These are phyloP conservation scores for Tetracentron sinense DNA, from an alignment of 164 flowering plant species.

Conservation along the genomic window DNA sequence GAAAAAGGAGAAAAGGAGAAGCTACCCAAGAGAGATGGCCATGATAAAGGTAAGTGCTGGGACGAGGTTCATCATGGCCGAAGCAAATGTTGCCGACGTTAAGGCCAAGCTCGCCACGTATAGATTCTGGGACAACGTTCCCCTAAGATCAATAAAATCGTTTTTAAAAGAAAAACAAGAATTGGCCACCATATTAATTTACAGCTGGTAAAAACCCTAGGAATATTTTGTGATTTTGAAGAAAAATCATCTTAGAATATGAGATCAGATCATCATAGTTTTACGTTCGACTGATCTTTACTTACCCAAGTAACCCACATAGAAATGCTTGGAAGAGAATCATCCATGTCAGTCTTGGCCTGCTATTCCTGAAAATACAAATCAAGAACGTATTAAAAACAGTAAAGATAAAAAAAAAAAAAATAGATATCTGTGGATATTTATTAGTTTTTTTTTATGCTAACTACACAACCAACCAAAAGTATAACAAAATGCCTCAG, in stretches of 20 bases:
- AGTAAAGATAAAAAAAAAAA: background rate
- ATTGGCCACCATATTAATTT: no score
- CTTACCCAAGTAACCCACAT: constrained; percentile 65
- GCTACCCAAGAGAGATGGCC: constrained; percentile 42
- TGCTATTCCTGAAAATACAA: constrained; percentile 35
- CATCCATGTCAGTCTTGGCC: constrained; percentile 50
- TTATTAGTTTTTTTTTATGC: no score
- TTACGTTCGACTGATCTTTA: background rate
- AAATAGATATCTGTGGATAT: background rate
- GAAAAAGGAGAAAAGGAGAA: background rate
- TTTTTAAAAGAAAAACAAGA: background rate
- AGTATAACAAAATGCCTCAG: no score
- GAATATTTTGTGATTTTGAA: no score
- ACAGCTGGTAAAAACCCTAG: no score
- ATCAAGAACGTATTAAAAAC: background rate
- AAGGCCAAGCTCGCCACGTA: constrained; percentile 37
- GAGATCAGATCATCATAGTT: no score
- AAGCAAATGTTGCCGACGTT: constrained; percentile 59
- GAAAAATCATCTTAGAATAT: no score
- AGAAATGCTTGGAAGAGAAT: constrained; percentile 44
- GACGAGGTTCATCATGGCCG: constrained; percentile 55
- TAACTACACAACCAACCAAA: no score
- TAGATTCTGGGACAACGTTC: constrained; percentile 43
- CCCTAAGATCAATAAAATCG: constrained; percentile 31
- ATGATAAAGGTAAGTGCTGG: constrained; percentile 62